A percentile compares a stretch with the other conserved stretches of the same genome.
These are phyloP conservation scores for Blastobotrys mokoenaii DNA, from an alignment of 805 yeast genomes.

Conservation along the genomic window DNA sequence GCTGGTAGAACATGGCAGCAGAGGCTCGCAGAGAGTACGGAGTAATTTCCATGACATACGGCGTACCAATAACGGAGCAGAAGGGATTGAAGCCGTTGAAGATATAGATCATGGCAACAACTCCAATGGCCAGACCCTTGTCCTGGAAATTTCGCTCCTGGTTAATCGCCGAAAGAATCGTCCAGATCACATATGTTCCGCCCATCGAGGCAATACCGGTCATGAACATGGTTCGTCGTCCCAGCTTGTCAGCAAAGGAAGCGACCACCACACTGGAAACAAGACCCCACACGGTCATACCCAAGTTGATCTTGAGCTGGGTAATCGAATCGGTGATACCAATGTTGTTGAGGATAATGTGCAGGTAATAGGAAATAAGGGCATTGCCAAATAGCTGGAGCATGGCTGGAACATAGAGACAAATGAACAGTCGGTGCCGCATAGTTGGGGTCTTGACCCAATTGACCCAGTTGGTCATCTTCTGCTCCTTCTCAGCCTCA, in stretches of 20 bases:
- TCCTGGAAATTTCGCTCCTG: constrained; percentile 35
- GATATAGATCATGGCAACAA: constrained; percentile 44
- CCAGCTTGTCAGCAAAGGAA: constrained; percentile 6
- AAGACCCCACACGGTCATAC: constrained; percentile 8
- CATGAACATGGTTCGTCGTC: constrained; percentile 14
- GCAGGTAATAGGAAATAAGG: constrained; percentile 35
- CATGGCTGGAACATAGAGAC: constrained; percentile 8
- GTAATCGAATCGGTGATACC: constrained; percentile 36
- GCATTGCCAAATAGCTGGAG: constrained; percentile 16
- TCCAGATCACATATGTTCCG: constrained; percentile 30
- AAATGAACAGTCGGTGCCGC: constrained; percentile 9
- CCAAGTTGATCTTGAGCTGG: constrained; percentile 15
- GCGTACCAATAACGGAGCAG: constrained; percentile 9
- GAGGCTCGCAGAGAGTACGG: constrained; percentile 32
- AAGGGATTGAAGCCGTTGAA: constrained; percentile 11
- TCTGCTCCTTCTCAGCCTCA: constrained; percentile 16
- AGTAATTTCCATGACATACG: constrained; percentile 19
- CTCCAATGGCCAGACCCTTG: constrained; percentile 37
- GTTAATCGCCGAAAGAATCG: constrained; percentile 39
- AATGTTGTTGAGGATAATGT: constrained; percentile 42
- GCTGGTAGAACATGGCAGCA: constrained; percentile 30
- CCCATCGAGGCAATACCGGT: constrained; percentile 11
- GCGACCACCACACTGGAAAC: constrained; percentile 1
- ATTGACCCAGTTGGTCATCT: constrained; percentile 11
- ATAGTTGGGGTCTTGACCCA: constrained; percentile 10